A percentile compares a stretch with the other conserved stretches of the same genome.
Evolutionary conservation across 306 rosid species (phyloP).

Genomic region (Castanospermum australe): DNA sequence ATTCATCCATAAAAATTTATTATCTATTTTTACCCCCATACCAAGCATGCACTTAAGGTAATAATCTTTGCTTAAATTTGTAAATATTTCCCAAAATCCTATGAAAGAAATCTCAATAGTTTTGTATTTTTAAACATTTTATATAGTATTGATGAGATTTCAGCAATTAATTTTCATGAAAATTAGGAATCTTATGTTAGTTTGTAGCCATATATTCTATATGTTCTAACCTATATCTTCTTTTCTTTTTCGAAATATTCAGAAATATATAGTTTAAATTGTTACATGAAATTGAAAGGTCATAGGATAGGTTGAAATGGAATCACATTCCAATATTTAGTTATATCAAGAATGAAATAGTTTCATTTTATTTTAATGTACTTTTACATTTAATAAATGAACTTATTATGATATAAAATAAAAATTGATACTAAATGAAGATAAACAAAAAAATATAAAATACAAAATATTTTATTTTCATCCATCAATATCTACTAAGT

Average conservation of each 20-base stretch:
- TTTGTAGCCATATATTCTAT: not conserved
- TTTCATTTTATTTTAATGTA: no score
- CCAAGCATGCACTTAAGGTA: not conserved
- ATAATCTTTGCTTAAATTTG: not conserved
- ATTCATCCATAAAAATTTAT: no score
- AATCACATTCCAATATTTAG: no score
- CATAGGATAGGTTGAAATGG: no score
- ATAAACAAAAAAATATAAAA: no score
- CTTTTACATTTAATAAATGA: no score
- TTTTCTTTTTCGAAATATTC: no score
- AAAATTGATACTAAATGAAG: no score
- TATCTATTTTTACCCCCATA: no score
- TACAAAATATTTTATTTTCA: not conserved
- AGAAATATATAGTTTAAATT: no score
- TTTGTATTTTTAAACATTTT: not conserved
- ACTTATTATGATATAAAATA: no score
- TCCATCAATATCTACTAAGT: not conserved
- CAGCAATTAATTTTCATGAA: not conserved
- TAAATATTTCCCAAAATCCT: not conserved
- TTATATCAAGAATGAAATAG: no score
- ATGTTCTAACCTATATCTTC: not conserved
- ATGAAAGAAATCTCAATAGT: not conserved
- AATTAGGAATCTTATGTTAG: not conserved
- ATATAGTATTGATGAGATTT: not conserved
- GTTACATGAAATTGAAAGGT: not conserved